A percentile compares a stretch with the other conserved stretches of the same genome.
phyloP scores from a whole-genome alignment of 2,329 filamentous ascomycete species.

The Calonectria hongkongensis region DNA sequence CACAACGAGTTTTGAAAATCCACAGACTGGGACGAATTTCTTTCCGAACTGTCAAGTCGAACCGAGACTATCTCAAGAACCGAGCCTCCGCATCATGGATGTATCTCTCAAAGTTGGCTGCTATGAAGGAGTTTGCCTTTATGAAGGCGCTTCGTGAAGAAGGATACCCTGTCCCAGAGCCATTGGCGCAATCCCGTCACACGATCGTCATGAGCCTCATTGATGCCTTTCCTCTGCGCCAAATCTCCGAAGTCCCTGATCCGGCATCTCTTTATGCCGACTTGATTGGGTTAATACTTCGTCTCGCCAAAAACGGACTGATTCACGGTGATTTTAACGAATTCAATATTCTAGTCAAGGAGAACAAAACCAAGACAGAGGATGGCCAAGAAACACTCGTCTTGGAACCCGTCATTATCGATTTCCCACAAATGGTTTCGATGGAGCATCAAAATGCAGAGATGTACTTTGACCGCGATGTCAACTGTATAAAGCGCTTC shows the following conservation, averaged over 20 bases:
- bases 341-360: constrained; percentile 97
- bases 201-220: constrained; percentile 97
- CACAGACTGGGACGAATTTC: constrained; percentile 96
- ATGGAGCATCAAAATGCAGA: constrained; percentile 95
- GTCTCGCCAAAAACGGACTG: constrained; percentile 88
- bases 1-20: constrained; percentile 92
- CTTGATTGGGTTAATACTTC: constrained; percentile 89
- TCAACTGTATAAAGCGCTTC: constrained; percentile 95
- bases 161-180: constrained; percentile 92
- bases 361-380: constrained; percentile 70
- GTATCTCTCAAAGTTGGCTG: constrained; percentile 95
- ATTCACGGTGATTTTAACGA: constrained; percentile 99
- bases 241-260: constrained; percentile 89
- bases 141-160: constrained; percentile 90
- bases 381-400: constrained; percentile 65
- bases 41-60: constrained; percentile 96
- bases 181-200: constrained; percentile 91
- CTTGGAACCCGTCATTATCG: constrained; percentile 90
- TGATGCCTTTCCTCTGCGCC: constrained; percentile 92
- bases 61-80: constrained; percentile 95
- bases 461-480: constrained; percentile 98
- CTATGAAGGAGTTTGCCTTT: constrained; percentile 95
- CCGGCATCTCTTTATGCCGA: constrained; percentile 93
- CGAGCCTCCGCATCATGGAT: constrained; percentile 91
- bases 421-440: constrained; percentile 99